Percentiles rank a stretch among this genome's conserved stretches.
Conservation (phyloP, 768 basidiomycete species). For the Podaxis sp. region DNA sequence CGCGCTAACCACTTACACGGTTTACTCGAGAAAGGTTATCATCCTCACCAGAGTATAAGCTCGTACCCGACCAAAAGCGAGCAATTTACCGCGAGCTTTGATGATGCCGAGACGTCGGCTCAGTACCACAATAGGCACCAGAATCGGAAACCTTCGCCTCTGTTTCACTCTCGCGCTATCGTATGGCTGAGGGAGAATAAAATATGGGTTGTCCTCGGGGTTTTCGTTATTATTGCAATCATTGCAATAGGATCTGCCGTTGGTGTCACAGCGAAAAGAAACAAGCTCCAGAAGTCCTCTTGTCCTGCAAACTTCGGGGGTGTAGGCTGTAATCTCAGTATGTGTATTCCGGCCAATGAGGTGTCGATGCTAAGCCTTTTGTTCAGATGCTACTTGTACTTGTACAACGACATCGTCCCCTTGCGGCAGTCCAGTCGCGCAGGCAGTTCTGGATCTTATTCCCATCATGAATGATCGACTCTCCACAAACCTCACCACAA, state of each 20-base stretch:
- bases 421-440: slow-evolving; percentile 53
- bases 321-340: slow-evolving; percentile 55
- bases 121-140: background rate
- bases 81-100: slow-evolving; percentile 22
- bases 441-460: slow-evolving; percentile 47
- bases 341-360: slow-evolving; percentile 23
- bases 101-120: slow-evolving; percentile 17
- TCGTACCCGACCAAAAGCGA: slow-evolving; percentile 25
- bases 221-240: slow-evolving; percentile 35
- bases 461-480: slow-evolving; percentile 51
- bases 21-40: slow-evolving; percentile 53
- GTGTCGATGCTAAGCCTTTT: slow-evolving; percentile 9
- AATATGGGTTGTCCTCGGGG: slow-evolving; percentile 21
- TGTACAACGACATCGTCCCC: slow-evolving; percentile 43
- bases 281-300: slow-evolving; percentile 21
- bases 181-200: slow-evolving; percentile 17
- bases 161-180: slow-evolving; percentile 10
- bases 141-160: background rate
- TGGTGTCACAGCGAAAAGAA: slow-evolving; percentile 40
- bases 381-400: slow-evolving; percentile 60
- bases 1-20: slow-evolving; percentile 48
- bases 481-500: slow-evolving; percentile 41
- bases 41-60: slow-evolving; percentile 47
- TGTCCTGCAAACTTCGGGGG: slow-evolving; percentile 50
- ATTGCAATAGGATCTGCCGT: slow-evolving; percentile 44